Evolutionary conservation across 495 filamentous ascomycete species (phyloP).

Genomic region (Daldinia loculata): DNA sequence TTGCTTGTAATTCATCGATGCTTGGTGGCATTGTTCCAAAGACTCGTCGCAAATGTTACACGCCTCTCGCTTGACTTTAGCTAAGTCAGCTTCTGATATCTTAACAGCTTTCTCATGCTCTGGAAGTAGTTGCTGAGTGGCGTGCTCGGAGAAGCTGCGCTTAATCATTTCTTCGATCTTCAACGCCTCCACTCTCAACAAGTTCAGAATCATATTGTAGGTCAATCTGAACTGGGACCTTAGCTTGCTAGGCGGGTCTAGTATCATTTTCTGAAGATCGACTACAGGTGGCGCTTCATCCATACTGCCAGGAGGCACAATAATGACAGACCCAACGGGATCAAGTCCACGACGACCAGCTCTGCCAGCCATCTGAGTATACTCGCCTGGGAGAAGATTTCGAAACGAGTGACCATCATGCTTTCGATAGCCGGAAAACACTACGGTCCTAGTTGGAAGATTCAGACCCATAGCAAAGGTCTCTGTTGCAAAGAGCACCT

Average conservation of each 20-base stretch:
- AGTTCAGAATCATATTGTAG: slow-evolving; percentile 99
- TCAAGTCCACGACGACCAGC: slow-evolving; percentile 94
- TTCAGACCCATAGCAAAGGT: slow-evolving; percentile 99
- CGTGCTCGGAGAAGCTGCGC: slow-evolving; percentile 97
- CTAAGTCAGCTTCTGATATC: slow-evolving; percentile 89
- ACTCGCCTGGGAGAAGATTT: slow-evolving; percentile 92
- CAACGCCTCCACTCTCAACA: slow-evolving; percentile 92
- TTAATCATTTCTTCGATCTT: slow-evolving; percentile 99
- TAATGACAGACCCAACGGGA: slow-evolving; percentile 90
- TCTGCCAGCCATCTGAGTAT: slow-evolving; percentile 98
- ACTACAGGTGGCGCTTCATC: slow-evolving; percentile 89
- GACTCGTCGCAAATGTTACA: slow-evolving; percentile 85
- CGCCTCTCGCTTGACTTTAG: slow-evolving; percentile 84
- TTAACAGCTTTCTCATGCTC: slow-evolving; percentile 95
- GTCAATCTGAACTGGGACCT: slow-evolving; percentile 95
- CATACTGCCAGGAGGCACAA: slow-evolving; percentile 77
- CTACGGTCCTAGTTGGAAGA: slow-evolving; percentile 92
- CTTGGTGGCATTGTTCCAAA: slow-evolving; percentile 78
- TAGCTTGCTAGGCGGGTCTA: slow-evolving; percentile 94
- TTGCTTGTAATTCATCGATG: slow-evolving; percentile 77
- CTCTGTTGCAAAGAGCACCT: slow-evolving; percentile 96
- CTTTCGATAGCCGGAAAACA: slow-evolving; percentile 96
- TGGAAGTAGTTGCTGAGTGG: slow-evolving; percentile 93
- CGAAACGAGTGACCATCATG: slow-evolving; percentile 92
- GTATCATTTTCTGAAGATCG: slow-evolving; percentile 88